Percentiles rank a stretch among this genome's conserved stretches.
phyloP scores from a whole-genome alignment of 2,329 filamentous ascomycete species.

The Penicillium sumatraense region DNA sequence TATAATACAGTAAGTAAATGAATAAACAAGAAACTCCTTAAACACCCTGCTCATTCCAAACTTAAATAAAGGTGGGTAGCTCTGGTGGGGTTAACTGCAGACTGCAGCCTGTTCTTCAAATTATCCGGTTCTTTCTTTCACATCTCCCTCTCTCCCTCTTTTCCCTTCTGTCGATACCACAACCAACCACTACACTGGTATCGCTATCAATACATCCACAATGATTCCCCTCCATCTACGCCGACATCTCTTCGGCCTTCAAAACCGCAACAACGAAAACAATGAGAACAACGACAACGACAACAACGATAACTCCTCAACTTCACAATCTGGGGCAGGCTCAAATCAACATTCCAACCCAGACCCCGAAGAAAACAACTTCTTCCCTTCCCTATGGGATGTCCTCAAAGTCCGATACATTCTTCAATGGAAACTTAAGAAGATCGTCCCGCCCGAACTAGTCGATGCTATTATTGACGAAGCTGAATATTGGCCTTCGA shows the following conservation, averaged over 20 bases:
- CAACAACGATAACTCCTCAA: neutral
- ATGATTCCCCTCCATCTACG: conserved; percentile 6
- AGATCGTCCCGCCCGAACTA: conserved; percentile 40
- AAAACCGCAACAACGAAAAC: neutral
- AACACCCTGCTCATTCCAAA: no score
- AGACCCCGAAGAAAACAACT: conserved; percentile 8
- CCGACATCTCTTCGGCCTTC: neutral
- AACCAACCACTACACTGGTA: neutral
- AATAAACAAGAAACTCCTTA: neutral
- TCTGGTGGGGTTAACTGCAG: neutral
- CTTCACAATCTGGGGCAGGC: neutral
- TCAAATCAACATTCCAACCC: neutral
- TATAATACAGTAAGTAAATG: neutral
- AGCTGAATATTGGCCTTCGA: conserved; percentile 42
- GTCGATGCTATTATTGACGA: conserved; percentile 46
- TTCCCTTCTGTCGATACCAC: neutral
- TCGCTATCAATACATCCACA: neutral
- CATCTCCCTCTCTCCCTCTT: neutral
- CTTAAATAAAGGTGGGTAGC: neutral
- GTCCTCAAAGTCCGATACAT: conserved; percentile 39
- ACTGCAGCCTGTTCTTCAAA: neutral
- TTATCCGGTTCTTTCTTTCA: neutral
- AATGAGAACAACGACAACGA: neutral
- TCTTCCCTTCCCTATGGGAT: conserved; percentile 36
- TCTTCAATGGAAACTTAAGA: conserved; percentile 33